A percentile compares a stretch with the other conserved stretches of the same genome.
phyloP scores from a whole-genome alignment of 768 basidiomycete genomes.

The Pisolithus orientalis region DNA sequence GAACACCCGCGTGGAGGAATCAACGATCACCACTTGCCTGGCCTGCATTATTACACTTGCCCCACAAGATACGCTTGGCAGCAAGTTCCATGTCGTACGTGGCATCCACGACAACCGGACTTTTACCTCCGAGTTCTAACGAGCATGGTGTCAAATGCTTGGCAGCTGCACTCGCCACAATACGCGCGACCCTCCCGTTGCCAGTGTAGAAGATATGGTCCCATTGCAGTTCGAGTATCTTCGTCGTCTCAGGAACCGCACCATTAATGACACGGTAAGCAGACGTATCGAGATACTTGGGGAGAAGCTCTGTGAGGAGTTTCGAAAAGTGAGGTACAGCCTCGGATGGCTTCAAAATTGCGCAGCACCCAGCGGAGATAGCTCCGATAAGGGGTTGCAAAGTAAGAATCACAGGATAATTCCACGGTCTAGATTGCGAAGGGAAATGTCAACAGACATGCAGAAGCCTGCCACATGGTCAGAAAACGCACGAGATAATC shows the following conservation, averaged over 20 bases:
- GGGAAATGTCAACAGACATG: not conserved
- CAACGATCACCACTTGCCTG: slow-evolving; percentile 34
- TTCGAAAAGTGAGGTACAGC: slow-evolving; percentile 37
- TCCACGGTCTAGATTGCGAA: slow-evolving; percentile 47
- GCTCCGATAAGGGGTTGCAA: slow-evolving; percentile 62
- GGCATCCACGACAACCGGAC: slow-evolving; percentile 39
- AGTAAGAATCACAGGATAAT: slow-evolving; percentile 52
- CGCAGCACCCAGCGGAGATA: slow-evolving; percentile 69
- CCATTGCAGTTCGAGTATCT: slow-evolving; percentile 25
- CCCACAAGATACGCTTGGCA: slow-evolving; percentile 62
- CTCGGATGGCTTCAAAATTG: slow-evolving; percentile 64
- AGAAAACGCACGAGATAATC: slow-evolving; percentile 47
- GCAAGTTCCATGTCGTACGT: slow-evolving; percentile 40
- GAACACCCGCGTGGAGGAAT: too few relatives aligned
- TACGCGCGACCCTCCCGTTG: slow-evolving; percentile 20
- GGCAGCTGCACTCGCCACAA: slow-evolving; percentile 20
- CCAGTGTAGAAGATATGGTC: slow-evolving; percentile 36
- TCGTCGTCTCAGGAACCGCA: slow-evolving; percentile 33
- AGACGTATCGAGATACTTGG: slow-evolving; percentile 46
- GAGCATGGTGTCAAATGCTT: slow-evolving; percentile 29
- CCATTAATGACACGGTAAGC: slow-evolving; percentile 52
- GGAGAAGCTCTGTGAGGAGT: slow-evolving; percentile 48
- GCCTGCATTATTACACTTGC: slow-evolving; percentile 59
- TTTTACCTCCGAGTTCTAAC: slow-evolving; percentile 35
- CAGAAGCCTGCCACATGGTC: not conserved